A percentile compares a stretch with the other conserved stretches of the same genome.
These are phyloP conservation scores for Phytophthora agathidicida DNA, from an alignment of 352 stramenopile genomes.

Conservation along the genomic window DNA sequence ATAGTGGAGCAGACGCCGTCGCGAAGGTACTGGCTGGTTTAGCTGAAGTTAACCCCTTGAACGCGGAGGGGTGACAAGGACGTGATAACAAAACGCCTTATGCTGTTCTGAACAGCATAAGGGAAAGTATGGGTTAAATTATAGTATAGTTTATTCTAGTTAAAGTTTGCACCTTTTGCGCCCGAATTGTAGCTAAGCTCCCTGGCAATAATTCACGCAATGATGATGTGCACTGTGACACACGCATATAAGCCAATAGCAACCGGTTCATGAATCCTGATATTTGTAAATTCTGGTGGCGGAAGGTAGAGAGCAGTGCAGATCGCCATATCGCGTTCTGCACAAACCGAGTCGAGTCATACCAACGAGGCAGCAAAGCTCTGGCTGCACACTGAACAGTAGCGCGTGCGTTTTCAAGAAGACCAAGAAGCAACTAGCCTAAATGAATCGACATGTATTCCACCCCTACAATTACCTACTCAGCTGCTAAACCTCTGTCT, in stretches of 20 bases:
- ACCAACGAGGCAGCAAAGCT: background rate
- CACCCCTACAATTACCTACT: background rate
- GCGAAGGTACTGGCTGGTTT: too few species aligned
- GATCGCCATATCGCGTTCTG: background rate
- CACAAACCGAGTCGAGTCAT: background rate
- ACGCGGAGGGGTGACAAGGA: slow-evolving; percentile 19
- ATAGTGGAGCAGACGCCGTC: too few species aligned
- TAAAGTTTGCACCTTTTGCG: slow-evolving; percentile 1
- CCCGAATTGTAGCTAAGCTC: slow-evolving; percentile 8
- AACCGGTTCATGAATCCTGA: background rate
- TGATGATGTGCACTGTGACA: background rate
- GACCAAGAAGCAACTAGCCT: background rate
- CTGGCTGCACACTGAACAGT: too few species aligned
- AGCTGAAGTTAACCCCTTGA: slow-evolving; percentile 14
- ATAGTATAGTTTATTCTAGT: slow-evolving; percentile 4
- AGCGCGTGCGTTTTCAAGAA: background rate
- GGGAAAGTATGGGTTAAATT: slow-evolving; percentile 3
- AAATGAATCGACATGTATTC: background rate
- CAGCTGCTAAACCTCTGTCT: background rate
- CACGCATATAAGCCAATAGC: background rate
- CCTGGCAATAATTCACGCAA: slow-evolving; percentile 7
- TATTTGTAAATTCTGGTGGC: background rate
- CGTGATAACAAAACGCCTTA: slow-evolving; percentile 11
- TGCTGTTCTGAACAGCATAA: slow-evolving; percentile 14
- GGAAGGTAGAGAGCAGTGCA: background rate